Evolutionary conservation across 1,139 yeast genomes (phyloP), one percentile per base, ranked within the genome.

Genomic region (Candida glucosophila): DNA sequence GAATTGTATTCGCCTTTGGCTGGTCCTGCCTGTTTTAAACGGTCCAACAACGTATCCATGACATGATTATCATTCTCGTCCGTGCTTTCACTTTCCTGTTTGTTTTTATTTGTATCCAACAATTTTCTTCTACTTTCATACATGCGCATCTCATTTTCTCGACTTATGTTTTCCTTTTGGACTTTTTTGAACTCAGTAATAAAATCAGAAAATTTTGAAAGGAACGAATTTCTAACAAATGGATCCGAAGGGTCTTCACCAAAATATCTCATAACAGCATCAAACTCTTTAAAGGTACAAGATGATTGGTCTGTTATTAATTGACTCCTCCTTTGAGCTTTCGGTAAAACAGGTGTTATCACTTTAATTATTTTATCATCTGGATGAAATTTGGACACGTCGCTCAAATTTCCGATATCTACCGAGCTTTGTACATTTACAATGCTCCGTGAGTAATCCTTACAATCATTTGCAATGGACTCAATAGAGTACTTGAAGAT

Each of bases 81-180:
- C 4, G 42, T 45, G 10, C 40, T 45, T 6, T 37, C 47, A 4
- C 39, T 29, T 26, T 37, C 43, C 9, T 41, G 45, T 17, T 44
- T 26, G 38, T 44, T 52, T 40, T 54, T 54, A 29, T 56, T 62
- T 17, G 56, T 50, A 38, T 77, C 82, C 24, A 77, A 56, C 41
- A 77, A 52, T 37, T 65, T 69, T 57, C 78, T 79, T 29, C 95
- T 62, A 48, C 68, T 73, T 43, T 83, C 90, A 45, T 82, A 81
- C 14, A 82, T 60, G 31, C 85, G 66, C 26, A 74, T 62, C 41
- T 85, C 93, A 41, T 81, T 93, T 52, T 90, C 97, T 14, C 77
- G 67, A 35, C 73, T 73, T 20, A 78, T 49, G 42, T 88, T 90
- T 33, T 86, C 95, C 16, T 58, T 57, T 38, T 82, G 81, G 5